Evolutionary conservation across 192 early-diverging fungal genomes (phyloP), one percentile per base, ranked within the genome.

Genomic region (Coemansia sp.): DNA sequence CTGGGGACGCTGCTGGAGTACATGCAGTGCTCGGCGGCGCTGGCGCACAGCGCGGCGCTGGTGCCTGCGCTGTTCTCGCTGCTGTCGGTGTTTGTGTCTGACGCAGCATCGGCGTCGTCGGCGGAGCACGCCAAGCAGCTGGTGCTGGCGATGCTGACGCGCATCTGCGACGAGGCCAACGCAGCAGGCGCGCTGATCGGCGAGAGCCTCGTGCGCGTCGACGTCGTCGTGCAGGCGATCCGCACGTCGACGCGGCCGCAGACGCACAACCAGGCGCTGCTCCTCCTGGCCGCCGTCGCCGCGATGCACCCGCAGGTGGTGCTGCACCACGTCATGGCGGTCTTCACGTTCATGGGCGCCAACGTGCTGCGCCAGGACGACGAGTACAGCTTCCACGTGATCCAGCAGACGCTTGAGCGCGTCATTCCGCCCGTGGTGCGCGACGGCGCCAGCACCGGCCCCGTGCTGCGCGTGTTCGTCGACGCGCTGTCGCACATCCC

Each of bases 281-380:
- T 94, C 29, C 78, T 99, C 59, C 88, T 99, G 88, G 90, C 94
- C 0, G 87, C 92, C 10, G 89, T 98, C 39, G 95, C 94, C 0
- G 83, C 84, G 6, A 70, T 92, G 53, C 91, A 88, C 69, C 92
- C 97, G 4, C 89, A 95, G 39, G 84, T 84, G 57, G 96, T 99
- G 5, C 83, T 99, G 24, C 86, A 93, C 65, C 93, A 94, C 78
- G 92, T 95, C 57, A 97, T 99, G 91, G 94, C 95, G 21, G 89
- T 98, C 29, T 99, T 99, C 71, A 99, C 94, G 13, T 98, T 98
- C 72, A 96, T 99, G 96, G 96, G 96, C 17, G 93, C 92, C 46
- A 97, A 93, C 64, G 91, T 95, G 2, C 67, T 99, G 65, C 89
- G 92, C n/a, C 94, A 95, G 75, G 96, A 99, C 78, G 96, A 99